Evolutionary conservation across 75 land plant genomes (phyloP).

Genomic region (Selaginella tamariscina): DNA sequence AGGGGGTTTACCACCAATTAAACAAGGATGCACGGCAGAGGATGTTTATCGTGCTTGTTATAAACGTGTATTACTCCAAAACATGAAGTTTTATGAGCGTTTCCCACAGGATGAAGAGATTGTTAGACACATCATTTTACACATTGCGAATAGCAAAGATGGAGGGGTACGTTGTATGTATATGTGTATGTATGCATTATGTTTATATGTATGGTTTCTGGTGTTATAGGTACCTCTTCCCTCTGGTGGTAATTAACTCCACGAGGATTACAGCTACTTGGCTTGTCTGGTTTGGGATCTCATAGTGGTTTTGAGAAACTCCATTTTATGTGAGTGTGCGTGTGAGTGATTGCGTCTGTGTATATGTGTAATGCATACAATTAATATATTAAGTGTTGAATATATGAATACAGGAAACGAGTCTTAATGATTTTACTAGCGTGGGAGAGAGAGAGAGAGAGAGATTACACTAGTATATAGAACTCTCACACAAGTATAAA

Average conservation of each 20-base stretch:
- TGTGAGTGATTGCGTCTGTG: not conserved
- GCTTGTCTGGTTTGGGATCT: slow-evolving; percentile 65
- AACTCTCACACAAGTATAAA: too few relatives aligned
- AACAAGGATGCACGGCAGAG: slow-evolving; percentile 1
- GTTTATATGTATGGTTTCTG: not conserved
- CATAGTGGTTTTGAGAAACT: slow-evolving; percentile 83
- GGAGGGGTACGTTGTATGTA: slow-evolving; percentile 1
- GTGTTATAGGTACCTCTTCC: slow-evolving; percentile 60
- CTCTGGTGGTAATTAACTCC: slow-evolving; percentile 92
- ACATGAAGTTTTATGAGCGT: slow-evolving; percentile 8
- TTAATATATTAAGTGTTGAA: too few relatives aligned
- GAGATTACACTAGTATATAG: too few relatives aligned
- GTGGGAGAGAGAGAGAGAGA: too few relatives aligned
- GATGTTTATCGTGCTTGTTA: not conserved
- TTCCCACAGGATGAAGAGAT: slow-evolving; percentile 8
- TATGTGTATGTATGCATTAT: not conserved
- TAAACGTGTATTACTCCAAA: slow-evolving; percentile 1
- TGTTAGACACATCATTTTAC: not conserved
- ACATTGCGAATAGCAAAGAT: slow-evolving; percentile 1
- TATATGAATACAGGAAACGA: too few relatives aligned
- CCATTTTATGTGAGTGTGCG: slow-evolving; percentile 58
- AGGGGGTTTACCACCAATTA: not conserved
- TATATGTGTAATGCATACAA: not conserved
- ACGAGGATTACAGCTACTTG: slow-evolving; percentile 63
- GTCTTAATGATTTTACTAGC: too few relatives aligned